phyloP scores from a whole-genome alignment of 768 basidiomycete species.

The Rhodotorula babjevae region DNA sequence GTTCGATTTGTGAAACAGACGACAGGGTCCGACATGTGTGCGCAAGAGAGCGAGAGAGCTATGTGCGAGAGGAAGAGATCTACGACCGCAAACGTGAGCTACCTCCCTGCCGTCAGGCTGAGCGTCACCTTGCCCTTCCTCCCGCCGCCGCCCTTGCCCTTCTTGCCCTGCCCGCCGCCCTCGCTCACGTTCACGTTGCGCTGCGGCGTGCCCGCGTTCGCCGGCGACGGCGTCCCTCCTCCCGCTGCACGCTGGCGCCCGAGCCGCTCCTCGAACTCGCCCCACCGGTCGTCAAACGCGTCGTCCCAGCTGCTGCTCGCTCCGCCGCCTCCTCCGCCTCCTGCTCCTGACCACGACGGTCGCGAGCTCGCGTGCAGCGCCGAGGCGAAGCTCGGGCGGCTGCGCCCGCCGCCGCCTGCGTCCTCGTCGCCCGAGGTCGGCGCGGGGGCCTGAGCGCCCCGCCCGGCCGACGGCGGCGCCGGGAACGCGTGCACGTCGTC shows the following conservation, averaged over 20 bases:
- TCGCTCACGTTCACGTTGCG: constrained; percentile 3
- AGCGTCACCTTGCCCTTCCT: constrained; percentile 32
- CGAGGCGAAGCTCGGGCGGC: constrained; percentile 73
- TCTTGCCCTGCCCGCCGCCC: constrained; percentile 14
- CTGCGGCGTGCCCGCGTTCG: not conserved
- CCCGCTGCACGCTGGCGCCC: constrained; percentile 23
- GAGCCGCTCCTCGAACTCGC: constrained; percentile 31
- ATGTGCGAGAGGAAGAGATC: too few relatives aligned
- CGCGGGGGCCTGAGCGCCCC: constrained; percentile 23
- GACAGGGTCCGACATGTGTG: too few relatives aligned
- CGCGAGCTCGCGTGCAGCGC: constrained; percentile 54
- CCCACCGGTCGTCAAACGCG: constrained; percentile 32
- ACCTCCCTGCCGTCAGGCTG: constrained; percentile 26
- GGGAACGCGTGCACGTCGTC: constrained; percentile 45
- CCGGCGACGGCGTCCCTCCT: not conserved
- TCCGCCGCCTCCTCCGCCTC: not conserved
- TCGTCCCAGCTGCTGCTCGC: constrained; percentile 2
- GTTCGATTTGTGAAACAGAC: too few relatives aligned
- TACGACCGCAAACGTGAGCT: too few relatives aligned
- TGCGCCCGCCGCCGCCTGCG: constrained; percentile 55
- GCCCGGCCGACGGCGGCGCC: constrained; percentile 35
- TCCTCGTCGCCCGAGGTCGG: not conserved
- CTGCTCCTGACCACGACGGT: not conserved
- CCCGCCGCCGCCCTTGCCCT: constrained; percentile 15
- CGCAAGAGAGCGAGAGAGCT: too few relatives aligned